A percentile compares a stretch with the other conserved stretches of the same genome.
These are phyloP conservation scores for Helicostylum pulchrum DNA, from an alignment of 192 early-diverging fungal genomes.

Conservation along the genomic window DNA sequence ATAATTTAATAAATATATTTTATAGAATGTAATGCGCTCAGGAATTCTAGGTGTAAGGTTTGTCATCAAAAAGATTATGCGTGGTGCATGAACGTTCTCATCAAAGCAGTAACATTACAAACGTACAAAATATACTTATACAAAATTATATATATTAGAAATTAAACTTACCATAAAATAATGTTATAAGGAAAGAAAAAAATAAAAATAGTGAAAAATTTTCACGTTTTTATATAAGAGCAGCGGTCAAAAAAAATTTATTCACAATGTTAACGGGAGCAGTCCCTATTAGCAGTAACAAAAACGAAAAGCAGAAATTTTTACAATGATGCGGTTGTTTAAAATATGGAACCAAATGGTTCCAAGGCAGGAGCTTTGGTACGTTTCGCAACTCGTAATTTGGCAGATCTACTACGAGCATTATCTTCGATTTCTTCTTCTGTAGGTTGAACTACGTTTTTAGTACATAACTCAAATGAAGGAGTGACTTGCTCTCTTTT, in stretches of 20 bases:
- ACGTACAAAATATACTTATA: slow-evolving; percentile 3
- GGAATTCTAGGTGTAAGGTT: slow-evolving; percentile 6
- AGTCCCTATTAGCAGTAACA: no score
- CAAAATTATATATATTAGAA: neutral
- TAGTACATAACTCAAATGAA: slow-evolving; percentile 34
- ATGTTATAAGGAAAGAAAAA: neutral
- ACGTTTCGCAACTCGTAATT: slow-evolving; percentile 39
- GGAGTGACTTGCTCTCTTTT: slow-evolving; percentile 11
- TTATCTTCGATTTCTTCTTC: slow-evolving; percentile 52
- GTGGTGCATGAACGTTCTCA: slow-evolving; percentile 28
- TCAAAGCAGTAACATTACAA: slow-evolving; percentile 9
- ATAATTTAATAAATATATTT: neutral
- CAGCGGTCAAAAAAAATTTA: no score
- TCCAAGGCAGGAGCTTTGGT: slow-evolving; percentile 21
- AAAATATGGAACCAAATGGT: slow-evolving; percentile 16
- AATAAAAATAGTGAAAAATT: neutral
- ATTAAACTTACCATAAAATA: slow-evolving; percentile 5
- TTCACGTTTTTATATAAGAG: neutral
- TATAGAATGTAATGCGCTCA: slow-evolving; percentile 8
- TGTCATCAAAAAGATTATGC: slow-evolving; percentile 25
- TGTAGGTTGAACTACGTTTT: slow-evolving; percentile 43
- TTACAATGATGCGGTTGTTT: no score
- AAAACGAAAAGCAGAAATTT: no score
- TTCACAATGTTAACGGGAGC: no score
- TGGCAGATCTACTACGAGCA: slow-evolving; percentile 56